Percentiles rank a stretch among this genome's conserved stretches.
phyloP scores from a whole-genome alignment of 352 stramenopile species.

The Pythium aristosporum region DNA sequence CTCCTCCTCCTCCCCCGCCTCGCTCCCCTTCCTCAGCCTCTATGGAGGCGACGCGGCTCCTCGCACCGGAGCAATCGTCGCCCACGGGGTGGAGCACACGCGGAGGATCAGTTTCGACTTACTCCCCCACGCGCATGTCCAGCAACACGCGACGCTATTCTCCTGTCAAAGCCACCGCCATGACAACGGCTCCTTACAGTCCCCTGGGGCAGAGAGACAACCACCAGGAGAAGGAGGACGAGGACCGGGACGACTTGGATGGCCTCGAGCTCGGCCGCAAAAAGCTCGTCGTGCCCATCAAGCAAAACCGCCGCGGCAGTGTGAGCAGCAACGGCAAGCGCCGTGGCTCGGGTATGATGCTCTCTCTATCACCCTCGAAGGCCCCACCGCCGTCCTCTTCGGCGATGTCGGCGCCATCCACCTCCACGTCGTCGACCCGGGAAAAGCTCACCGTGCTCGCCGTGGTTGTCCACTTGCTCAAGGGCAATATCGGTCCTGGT shows the following conservation, averaged over 20 bases:
- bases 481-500: slow-evolving; percentile 76
- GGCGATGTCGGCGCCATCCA: not conserved
- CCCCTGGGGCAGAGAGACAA: not conserved
- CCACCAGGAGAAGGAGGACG: not conserved
- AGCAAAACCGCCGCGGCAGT: not conserved
- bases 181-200: not conserved
- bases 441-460: slow-evolving; percentile 57
- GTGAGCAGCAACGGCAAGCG: not conserved
- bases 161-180: not conserved
- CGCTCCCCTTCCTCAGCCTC: not conserved
- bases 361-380: not conserved
- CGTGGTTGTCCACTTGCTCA: slow-evolving; percentile 67
- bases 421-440: not conserved
- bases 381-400: not conserved
- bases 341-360: not conserved
- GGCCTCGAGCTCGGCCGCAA: slow-evolving; percentile 11
- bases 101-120: not conserved
- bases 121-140: not conserved
- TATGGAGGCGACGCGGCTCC: slow-evolving; percentile 12
- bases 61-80: not conserved
- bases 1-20: not conserved
- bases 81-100: slow-evolving; percentile 1
- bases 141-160: not conserved
- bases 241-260: slow-evolving; percentile 3
- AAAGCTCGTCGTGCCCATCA: slow-evolving; percentile 14